Percentiles rank a stretch among this genome's conserved stretches.
phyloP scores from a whole-genome alignment of 169 alveolate genomes.

The Cryptosporidium ubiquitum region DNA sequence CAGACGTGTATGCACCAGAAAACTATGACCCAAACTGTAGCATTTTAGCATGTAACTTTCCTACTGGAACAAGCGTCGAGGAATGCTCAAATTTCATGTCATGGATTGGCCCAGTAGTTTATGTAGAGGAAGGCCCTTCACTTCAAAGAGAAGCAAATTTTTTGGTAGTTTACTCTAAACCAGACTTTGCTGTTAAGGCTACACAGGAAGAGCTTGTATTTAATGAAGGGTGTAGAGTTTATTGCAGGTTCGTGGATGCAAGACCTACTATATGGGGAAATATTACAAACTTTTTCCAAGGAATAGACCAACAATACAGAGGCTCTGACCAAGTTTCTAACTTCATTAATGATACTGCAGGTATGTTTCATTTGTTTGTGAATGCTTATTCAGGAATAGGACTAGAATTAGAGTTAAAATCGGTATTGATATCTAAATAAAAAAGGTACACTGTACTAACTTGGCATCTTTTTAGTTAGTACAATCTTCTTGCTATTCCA shows the following conservation, averaged over 20 bases:
- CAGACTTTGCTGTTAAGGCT: slow-evolving; percentile 76
- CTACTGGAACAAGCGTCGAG: slow-evolving; percentile 73
- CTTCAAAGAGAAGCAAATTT: slow-evolving; percentile 77
- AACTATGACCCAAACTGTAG: slow-evolving; percentile 27
- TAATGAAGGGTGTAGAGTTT: slow-evolving; percentile 52
- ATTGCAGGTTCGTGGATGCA: slow-evolving; percentile 61
- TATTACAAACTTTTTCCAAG: slow-evolving; percentile 34
- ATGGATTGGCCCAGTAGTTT: slow-evolving; percentile 80
- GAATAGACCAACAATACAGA: slow-evolving; percentile 50
- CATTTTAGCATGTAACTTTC: slow-evolving; percentile 78
- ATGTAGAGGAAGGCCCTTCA: slow-evolving; percentile 77
- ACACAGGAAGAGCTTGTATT: slow-evolving; percentile 37
- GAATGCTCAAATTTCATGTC: slow-evolving; percentile 74
- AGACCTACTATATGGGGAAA: slow-evolving; percentile 59
- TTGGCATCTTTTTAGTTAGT: no score
- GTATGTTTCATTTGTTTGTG: slow-evolving; percentile 29
- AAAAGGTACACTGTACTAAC: no score
- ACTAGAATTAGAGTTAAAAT: neutral
- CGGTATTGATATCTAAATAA: neutral
- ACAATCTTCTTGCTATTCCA: slow-evolving; percentile 34
- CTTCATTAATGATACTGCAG: slow-evolving; percentile 66
- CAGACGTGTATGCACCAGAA: slow-evolving; percentile 49
- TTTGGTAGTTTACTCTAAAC: slow-evolving; percentile 76
- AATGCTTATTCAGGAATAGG: neutral
- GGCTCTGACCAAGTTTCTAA: slow-evolving; percentile 58